These are phyloP conservation scores for Salisapilia sapeloensis DNA, from an alignment of 352 stramenopile genomes.

Conservation along the genomic window DNA sequence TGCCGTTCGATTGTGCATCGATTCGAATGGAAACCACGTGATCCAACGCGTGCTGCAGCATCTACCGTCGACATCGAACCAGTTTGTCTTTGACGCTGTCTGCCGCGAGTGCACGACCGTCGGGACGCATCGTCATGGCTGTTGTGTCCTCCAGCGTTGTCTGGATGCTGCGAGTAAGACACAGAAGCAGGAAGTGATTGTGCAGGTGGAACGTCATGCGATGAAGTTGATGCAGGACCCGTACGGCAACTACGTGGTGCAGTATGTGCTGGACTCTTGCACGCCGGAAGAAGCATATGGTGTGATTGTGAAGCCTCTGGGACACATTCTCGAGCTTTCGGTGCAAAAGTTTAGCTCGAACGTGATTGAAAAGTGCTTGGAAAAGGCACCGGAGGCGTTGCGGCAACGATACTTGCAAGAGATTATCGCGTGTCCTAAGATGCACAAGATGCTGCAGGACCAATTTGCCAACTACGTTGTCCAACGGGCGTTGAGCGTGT, in stretches of 20 bases:
- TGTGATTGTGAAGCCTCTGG: conserved; percentile 72
- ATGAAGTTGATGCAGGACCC: conserved; percentile 92
- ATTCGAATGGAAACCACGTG: conserved; percentile 96
- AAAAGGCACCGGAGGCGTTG: conserved; percentile 78
- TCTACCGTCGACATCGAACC: conserved; percentile 86
- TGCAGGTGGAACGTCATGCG: conserved; percentile 90
- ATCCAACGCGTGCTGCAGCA: conserved; percentile 94
- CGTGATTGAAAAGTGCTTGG: conserved; percentile 97
- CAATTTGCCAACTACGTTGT: conserved; percentile 99
- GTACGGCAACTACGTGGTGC: conserved; percentile 86
- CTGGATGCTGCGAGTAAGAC: conserved; percentile 83
- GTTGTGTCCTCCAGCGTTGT: conserved; percentile 94
- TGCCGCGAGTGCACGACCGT: conserved; percentile 90
- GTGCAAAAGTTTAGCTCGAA: conserved; percentile 99
- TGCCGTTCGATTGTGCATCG: conserved; percentile 91
- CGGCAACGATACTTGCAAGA: conserved; percentile 62
- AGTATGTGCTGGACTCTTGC: conserved; percentile 84
- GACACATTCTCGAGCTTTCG: conserved; percentile 89
- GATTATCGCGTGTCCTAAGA: conserved; percentile 58
- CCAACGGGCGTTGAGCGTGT: conserved; percentile 91
- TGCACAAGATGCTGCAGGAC: conserved; percentile 92
- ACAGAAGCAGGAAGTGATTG: conserved; percentile 82
- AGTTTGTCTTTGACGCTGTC: conserved; percentile 96
- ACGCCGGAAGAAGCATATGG: conserved; percentile 59
- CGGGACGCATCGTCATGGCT: conserved; percentile 93